A percentile compares a stretch with the other conserved stretches of the same genome.
Evolutionary conservation across 2,329 filamentous ascomycete species (phyloP).

Genomic region (Aspergillus tanneri): DNA sequence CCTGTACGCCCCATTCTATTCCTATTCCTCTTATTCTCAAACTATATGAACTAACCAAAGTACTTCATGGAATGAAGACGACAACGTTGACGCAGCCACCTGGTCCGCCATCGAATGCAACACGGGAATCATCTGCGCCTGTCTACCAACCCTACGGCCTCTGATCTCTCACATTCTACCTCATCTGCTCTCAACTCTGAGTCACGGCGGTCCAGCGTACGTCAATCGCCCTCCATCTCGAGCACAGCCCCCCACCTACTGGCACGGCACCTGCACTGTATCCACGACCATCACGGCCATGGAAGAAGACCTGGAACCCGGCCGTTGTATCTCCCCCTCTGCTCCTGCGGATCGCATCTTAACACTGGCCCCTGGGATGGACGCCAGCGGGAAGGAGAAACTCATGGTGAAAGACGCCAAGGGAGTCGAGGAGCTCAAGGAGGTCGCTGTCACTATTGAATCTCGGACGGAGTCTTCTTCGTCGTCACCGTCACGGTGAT

Average conservation of each 20-base stretch:
- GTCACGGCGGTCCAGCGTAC: conserved; percentile 14
- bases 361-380: conserved; percentile 18
- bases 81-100: conserved; percentile 36
- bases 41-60: conserved; percentile 15
- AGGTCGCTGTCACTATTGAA: neutral
- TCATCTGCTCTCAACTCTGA: conserved; percentile 29
- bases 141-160: conserved; percentile 41
- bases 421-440: conserved; percentile 7
- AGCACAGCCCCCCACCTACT: conserved; percentile 22
- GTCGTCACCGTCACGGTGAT: neutral
- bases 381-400: conserved; percentile 13
- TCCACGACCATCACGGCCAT: conserved; percentile 29
- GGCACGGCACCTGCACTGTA: conserved; percentile 26
- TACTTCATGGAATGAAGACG: conserved; percentile 18
- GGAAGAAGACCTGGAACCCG: conserved; percentile 33
- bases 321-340: conserved; percentile 20
- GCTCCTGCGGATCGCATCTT: conserved; percentile 26
- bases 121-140: conserved; percentile 44
- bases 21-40: neutral
- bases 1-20: conserved; percentile 26
- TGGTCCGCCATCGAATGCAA: conserved; percentile 45
- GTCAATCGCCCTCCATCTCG: conserved; percentile 16
- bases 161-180: conserved; percentile 33
- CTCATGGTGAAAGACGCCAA: conserved; percentile 20
- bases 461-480: conserved; percentile 2